Conservation (phyloP, 805 yeast genomes). For the Candida odintsovae region DNA sequence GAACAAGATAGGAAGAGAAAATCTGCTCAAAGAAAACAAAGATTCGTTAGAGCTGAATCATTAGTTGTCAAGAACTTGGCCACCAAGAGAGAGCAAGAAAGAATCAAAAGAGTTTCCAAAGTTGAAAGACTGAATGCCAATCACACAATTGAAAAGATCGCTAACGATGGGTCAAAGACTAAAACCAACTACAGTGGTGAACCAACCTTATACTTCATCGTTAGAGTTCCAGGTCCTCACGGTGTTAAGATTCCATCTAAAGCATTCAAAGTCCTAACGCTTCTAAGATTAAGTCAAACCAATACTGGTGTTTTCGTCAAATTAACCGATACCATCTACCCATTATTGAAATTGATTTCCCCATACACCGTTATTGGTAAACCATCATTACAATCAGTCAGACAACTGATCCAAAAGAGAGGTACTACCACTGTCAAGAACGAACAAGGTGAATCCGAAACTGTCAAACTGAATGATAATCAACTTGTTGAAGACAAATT, state of each 20-base stretch:
- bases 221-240: constrained; percentile 61
- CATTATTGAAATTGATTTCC: constrained; percentile 59
- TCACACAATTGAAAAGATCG: constrained; percentile 29
- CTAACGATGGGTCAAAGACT: constrained; percentile 26
- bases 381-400: constrained; percentile 68
- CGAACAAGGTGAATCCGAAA: constrained; percentile 27
- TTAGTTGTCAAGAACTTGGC: constrained; percentile 63
- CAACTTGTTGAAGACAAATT: constrained; percentile 67
- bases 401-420: constrained; percentile 73
- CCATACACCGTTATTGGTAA: constrained; percentile 71
- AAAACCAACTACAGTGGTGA: constrained; percentile 35
- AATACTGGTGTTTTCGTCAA: constrained; percentile 73
- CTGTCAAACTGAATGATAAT: constrained; percentile 62
- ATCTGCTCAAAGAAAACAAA: constrained; percentile 38
- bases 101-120: constrained; percentile 58
- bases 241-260: constrained; percentile 63
- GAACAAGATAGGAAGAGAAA: constrained; percentile 39
- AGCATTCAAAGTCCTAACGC: constrained; percentile 50
- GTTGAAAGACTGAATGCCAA: constrained; percentile 33
- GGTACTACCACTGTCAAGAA: constrained; percentile 44
- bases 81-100: constrained; percentile 58
- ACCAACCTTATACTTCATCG: constrained; percentile 54
- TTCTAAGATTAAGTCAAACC: constrained; percentile 52
- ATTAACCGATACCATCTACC: constrained; percentile 50
- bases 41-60: constrained; percentile 70